Conservation (phyloP, 75 land plant species). For the Chamaecyparis obtusa region DNA sequence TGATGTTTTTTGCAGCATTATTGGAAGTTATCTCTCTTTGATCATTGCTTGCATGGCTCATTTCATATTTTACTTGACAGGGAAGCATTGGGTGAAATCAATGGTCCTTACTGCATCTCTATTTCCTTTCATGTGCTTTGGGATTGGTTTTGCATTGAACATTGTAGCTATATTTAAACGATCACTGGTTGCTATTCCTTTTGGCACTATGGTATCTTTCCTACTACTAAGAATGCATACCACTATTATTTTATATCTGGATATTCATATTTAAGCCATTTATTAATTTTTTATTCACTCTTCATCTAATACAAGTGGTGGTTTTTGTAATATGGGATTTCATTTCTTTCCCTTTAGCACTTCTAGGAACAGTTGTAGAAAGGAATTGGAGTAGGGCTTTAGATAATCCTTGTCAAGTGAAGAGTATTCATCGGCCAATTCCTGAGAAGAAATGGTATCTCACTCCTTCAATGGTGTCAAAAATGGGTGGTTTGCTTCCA, state of each 20-base stretch:
- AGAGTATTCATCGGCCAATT: slow-evolving; percentile 40
- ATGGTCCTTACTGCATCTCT: slow-evolving; percentile 38
- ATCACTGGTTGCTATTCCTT: slow-evolving; percentile 37
- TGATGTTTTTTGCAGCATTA: not conserved
- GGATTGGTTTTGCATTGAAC: slow-evolving; percentile 32
- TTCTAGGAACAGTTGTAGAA: slow-evolving; percentile 32
- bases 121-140: slow-evolving; percentile 34
- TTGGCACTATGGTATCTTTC: slow-evolving; percentile 32
- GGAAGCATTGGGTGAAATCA: slow-evolving; percentile 37
- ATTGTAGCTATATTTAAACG: slow-evolving; percentile 30
- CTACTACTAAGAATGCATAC: not conserved
- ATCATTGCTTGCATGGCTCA: not conserved
- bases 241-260: not conserved
- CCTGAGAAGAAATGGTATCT: slow-evolving; percentile 47
- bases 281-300: not conserved
- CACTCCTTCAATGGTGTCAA: slow-evolving; percentile 27
- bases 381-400: slow-evolving; percentile 35
- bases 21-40: not conserved
- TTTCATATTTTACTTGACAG: slow-evolving; percentile 14
- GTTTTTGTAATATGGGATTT: slow-evolving; percentile 37
- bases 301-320: slow-evolving; percentile 22
- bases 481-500: slow-evolving; percentile 36
- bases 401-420: slow-evolving; percentile 36
- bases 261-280: not conserved
- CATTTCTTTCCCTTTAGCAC: slow-evolving; percentile 33